phyloP scores from a whole-genome alignment of 176 grass and related monocot genomes.

The Coix lacrymajobi region DNA sequence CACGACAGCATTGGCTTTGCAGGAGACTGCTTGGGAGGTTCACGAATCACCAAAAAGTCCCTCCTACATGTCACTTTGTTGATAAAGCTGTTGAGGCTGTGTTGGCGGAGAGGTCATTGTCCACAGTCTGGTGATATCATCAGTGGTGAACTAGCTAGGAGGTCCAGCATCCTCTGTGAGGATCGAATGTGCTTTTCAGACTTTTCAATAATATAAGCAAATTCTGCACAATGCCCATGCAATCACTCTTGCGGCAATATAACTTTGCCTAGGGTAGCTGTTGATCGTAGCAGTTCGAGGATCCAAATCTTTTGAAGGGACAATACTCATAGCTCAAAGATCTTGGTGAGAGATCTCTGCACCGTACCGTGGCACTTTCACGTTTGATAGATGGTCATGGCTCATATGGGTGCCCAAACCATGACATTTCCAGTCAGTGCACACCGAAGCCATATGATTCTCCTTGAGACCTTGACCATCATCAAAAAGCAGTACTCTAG shows the following conservation, averaged over 20 bases:
- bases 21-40: too few species aligned
- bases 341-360: not conserved
- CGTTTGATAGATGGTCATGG: not conserved
- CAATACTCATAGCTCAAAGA: not conserved
- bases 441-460: not conserved
- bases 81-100: too few species aligned
- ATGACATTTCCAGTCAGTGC: constrained; percentile 20
- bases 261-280: not conserved
- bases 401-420: not conserved
- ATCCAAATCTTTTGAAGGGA: not conserved
- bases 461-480: not conserved
- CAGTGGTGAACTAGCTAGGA: too few species aligned
- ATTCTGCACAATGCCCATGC: too few species aligned
- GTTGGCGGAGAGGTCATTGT: too few species aligned
- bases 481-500: not conserved
- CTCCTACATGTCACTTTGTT: too few species aligned
- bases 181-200: too few species aligned
- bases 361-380: not conserved
- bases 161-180: too few species aligned
- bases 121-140: too few species aligned
- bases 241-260: not conserved
- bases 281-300: not conserved
- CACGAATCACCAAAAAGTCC: too few species aligned
- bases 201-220: too few species aligned
- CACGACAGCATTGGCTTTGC: too few species aligned